Evolutionary conservation across 2,329 filamentous ascomycete genomes (phyloP), one percentile per base, ranked within the genome.

Genomic region (Ophiostoma piceae): DNA sequence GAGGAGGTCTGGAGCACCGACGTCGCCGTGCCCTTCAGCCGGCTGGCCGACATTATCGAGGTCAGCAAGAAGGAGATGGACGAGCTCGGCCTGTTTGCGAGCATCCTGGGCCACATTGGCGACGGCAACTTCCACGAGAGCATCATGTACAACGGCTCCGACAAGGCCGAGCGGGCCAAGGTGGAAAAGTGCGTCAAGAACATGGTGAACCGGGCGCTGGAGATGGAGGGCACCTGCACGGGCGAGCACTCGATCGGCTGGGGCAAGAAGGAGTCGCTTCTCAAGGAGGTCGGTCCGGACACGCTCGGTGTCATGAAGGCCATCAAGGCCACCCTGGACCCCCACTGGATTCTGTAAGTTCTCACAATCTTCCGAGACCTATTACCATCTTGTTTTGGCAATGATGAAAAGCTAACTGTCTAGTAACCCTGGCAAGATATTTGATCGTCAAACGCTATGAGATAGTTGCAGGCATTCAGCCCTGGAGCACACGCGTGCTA

Each of bases 121-220:
- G 94, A 97, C 76, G 94, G 94, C 51, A 97, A 97, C 79, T 97
- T 97, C 81, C 94, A 97, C 78, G 90, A 94, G 77, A 92, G 90
- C 77, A 95, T 97, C 79, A 90, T 97, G 80, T 97, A 96, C 78
- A 87, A 95, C 79, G 85, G 86, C 35, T 84, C 83, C 32, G 83
- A 93, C 69, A 84, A 86, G 2, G 87, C 83, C 35, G 91, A 97
- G 79, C 85, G 85, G 70, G 88, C 85, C 60, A 91, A 90, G 74
- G 92, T 95, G 1, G 91, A 95, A 77, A 85, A 84, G 69, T 92
- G 92, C 73, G 92, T 97, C 66, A 88, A 94, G 77, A 90, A 92
- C 74, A 97, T 97, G 93, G 92, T 97, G 26, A 86, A 90, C 74
- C 87, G 92, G n/a, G 94, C 93, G 1, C 79, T 97, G 32, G 92